A percentile compares a stretch with the other conserved stretches of the same genome.
Evolutionary conservation across 768 basidiomycete species (phyloP).

Genomic region (Pleurotus platypus): DNA sequence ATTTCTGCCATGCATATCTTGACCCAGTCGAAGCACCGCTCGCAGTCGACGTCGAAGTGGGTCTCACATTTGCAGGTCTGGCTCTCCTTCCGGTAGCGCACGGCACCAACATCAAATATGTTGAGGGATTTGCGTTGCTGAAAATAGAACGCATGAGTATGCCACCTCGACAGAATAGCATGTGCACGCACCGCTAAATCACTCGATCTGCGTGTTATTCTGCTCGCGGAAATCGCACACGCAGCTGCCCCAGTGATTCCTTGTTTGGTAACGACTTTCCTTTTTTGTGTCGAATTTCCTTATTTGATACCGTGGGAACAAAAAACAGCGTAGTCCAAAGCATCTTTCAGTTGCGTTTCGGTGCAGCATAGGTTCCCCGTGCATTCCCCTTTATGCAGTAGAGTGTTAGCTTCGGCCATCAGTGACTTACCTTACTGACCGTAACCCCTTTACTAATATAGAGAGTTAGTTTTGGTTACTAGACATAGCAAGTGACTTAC

Average conservation of each 20-base stretch:
- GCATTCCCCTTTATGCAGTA: too few species aligned
- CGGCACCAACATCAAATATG: neutral
- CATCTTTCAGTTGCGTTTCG: too few species aligned
- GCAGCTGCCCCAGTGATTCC: neutral
- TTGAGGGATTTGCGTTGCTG: neutral
- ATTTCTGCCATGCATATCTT: neutral
- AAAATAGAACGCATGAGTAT: neutral
- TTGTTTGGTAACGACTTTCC: too few species aligned
- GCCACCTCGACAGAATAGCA: neutral
- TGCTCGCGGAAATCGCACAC: neutral
- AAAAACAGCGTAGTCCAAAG: too few species aligned
- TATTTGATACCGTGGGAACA: too few species aligned
- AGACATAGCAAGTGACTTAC: too few species aligned
- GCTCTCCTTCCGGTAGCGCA: neutral
- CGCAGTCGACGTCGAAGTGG: neutral
- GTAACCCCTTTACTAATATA: too few species aligned
- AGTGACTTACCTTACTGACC: too few species aligned
- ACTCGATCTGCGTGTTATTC: neutral
- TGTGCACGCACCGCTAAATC: neutral
- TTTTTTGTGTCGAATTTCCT: too few species aligned
- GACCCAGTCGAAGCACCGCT: neutral
- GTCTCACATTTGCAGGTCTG: neutral
- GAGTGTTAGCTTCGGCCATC: too few species aligned
- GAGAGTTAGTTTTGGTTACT: too few species aligned
- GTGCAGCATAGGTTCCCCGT: too few species aligned